Evolutionary conservation across 2,329 filamentous ascomycete species (phyloP), one percentile per base, ranked within the genome.

Genomic region (Chaetomiaceae sp.): DNA sequence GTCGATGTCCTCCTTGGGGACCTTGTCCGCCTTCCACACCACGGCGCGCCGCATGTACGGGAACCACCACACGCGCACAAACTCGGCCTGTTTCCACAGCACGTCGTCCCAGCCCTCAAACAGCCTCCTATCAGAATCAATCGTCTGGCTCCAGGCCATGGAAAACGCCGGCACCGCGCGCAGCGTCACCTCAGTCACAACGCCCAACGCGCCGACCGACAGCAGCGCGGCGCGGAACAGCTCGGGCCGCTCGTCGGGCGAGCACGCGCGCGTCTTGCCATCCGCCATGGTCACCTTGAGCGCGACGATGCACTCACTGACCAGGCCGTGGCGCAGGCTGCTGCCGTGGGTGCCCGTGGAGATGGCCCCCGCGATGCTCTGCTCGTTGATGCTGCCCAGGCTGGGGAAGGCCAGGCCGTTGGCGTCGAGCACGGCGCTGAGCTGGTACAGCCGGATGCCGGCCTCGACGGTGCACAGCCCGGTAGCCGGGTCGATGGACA

Each of bases 1-100:
- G 50, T 85, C 79, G 8, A 81, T 39, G 23, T 60, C 55, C n/a
- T 43, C 51, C 9, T 25, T 14, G 14, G 52, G 25, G 9, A 61
- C 58, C 30, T 50, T 52, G 39, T 89, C 79, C n/a, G 90, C 93
- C 35, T 82, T 81, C 93, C 93, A 99, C 40, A 95, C 80, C 42
- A 97, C 87, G 0, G 89, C 89, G 40, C 89, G 81, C 50, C 89
- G 82, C 65, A 87, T 89, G 70, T 97, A 96, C 0, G 93, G 93
- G 65, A 96, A 84, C 93, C 93, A 99, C 92, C 93, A 99, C 23
- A 96, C 89, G 23, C 93, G 81, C 21, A 95, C 89, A 64, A 92
- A 99, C 68, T 97, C 90, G 55, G 85, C 82, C 55, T 83, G 79
- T 1, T 81, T 88, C 92, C 93, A 97, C 13, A 97, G 75, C 30